Conservation (phyloP, 495 filamentous ascomycete genomes). For the Annulohypoxylon maeteangense region DNA sequence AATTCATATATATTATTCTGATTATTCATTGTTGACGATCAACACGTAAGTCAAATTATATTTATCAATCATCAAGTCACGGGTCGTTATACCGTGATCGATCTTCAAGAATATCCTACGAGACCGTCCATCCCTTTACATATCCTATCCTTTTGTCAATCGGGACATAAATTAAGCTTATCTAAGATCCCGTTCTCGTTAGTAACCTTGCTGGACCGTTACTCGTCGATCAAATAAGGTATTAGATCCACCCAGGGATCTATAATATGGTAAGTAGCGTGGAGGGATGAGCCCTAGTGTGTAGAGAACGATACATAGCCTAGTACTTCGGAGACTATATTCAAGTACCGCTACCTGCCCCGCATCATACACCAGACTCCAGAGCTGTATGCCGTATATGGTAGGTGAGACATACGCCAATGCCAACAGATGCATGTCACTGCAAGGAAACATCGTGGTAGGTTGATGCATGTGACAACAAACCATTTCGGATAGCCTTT, state of each 20-base stretch:
- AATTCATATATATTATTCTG: slow-evolving; percentile 6
- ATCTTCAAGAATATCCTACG: slow-evolving; percentile 16
- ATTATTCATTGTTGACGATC: slow-evolving; percentile 17
- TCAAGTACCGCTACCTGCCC: slow-evolving; percentile 39
- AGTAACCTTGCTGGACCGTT: neutral
- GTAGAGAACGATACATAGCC: neutral
- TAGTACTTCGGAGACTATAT: slow-evolving; percentile 21
- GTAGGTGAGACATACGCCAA: slow-evolving; percentile 7
- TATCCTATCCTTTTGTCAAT: neutral
- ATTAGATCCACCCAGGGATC: slow-evolving; percentile 14
- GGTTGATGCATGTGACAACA: slow-evolving; percentile 34
- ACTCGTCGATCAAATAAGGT: slow-evolving; percentile 12
- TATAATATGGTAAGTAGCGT: neutral
- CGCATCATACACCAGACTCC: slow-evolving; percentile 24
- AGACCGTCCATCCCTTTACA: neutral
- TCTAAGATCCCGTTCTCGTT: slow-evolving; percentile 24
- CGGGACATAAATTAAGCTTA: slow-evolving; percentile 32
- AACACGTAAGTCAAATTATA: slow-evolving; percentile 6
- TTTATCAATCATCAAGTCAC: slow-evolving; percentile 28
- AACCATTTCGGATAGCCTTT: slow-evolving; percentile 17
- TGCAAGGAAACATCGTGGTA: slow-evolving; percentile 9
- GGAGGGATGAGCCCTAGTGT: neutral
- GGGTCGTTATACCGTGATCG: slow-evolving; percentile 22
- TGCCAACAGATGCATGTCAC: slow-evolving; percentile 21
- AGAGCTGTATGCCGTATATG: slow-evolving; percentile 8